phyloP scores from a whole-genome alignment of 495 filamentous ascomycete genomes.

The Hypoxylon rickii region DNA sequence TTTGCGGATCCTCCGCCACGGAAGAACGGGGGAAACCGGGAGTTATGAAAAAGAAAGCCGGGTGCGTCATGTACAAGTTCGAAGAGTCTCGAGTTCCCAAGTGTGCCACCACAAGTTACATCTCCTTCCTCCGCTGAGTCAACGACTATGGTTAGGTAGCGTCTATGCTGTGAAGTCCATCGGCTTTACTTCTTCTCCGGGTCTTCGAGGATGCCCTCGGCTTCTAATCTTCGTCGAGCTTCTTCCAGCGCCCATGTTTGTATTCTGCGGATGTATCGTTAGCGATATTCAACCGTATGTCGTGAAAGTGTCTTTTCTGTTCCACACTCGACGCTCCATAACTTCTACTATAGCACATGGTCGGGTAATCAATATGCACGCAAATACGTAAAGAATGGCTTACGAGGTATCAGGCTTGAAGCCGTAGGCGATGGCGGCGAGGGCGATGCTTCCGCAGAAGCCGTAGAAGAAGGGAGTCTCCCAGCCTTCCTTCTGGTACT shows the following conservation, averaged over 20 bases:
- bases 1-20: too few species aligned
- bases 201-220: slow-evolving; percentile 89
- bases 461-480: slow-evolving; percentile 87
- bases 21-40: background rate
- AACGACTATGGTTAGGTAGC: too few species aligned
- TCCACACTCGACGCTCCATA: too few species aligned
- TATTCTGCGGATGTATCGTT: slow-evolving; percentile 66
- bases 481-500: slow-evolving; percentile 95
- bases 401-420: slow-evolving; percentile 99
- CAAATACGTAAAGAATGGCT: slow-evolving; percentile 46
- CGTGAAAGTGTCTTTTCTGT: background rate
- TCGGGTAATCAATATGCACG: background rate
- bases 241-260: slow-evolving; percentile 99
- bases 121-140: too few species aligned
- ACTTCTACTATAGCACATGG: too few species aligned
- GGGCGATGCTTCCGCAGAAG: slow-evolving; percentile 79
- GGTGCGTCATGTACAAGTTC: slow-evolving; percentile 32
- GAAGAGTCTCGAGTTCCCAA: slow-evolving; percentile 3
- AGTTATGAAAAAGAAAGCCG: slow-evolving; percentile 20
- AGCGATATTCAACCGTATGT: too few species aligned
- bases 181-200: slow-evolving; percentile 44
- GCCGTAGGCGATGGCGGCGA: slow-evolving; percentile 81
- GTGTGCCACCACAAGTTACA: slow-evolving; percentile 9
- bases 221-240: slow-evolving; percentile 88
- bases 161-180: too few species aligned